Evolutionary conservation across 306 rosid genomes (phyloP).

Genomic region (Cicer bijugum): DNA sequence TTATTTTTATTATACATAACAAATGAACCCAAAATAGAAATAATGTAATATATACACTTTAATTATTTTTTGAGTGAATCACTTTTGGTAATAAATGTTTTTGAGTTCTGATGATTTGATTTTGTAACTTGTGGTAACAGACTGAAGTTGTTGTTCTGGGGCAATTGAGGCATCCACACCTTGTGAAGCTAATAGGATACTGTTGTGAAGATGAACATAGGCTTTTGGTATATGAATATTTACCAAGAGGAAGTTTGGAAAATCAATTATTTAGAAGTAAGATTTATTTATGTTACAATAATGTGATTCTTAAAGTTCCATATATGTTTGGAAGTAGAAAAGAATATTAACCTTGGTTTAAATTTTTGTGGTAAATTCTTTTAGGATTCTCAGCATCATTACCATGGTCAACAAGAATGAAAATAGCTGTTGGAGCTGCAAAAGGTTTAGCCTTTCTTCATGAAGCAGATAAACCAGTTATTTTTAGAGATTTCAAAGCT

Average conservation of each 20-base stretch:
- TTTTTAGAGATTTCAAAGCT: slow-evolving; percentile 86
- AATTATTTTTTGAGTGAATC: background rate
- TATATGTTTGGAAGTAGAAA: background rate
- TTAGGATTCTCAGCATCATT: slow-evolving; percentile 74
- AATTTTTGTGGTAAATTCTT: background rate
- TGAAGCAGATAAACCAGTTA: slow-evolving; percentile 82
- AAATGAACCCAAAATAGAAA: background rate
- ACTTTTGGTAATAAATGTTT: background rate
- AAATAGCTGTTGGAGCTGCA: slow-evolving; percentile 92
- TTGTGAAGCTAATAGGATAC: slow-evolving; percentile 89
- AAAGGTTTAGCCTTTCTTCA: slow-evolving; percentile 87
- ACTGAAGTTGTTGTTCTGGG: slow-evolving; percentile 90
- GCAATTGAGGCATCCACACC: slow-evolving; percentile 83
- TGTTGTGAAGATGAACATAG: slow-evolving; percentile 91
- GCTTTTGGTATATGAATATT: slow-evolving; percentile 75
- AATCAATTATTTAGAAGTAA: slow-evolving; percentile 91
- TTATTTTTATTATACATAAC: too few relatives aligned
- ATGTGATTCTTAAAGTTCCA: background rate
- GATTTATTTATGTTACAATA: background rate
- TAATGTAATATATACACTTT: background rate
- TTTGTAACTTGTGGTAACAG: slow-evolving; percentile 47
- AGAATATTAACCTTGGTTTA: background rate
- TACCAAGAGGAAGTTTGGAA: slow-evolving; percentile 96
- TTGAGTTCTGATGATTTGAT: slow-evolving; percentile 17
- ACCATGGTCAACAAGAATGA: slow-evolving; percentile 91